phyloP scores from a whole-genome alignment of 352 stramenopile species.

The Phytophthora parvispora region DNA sequence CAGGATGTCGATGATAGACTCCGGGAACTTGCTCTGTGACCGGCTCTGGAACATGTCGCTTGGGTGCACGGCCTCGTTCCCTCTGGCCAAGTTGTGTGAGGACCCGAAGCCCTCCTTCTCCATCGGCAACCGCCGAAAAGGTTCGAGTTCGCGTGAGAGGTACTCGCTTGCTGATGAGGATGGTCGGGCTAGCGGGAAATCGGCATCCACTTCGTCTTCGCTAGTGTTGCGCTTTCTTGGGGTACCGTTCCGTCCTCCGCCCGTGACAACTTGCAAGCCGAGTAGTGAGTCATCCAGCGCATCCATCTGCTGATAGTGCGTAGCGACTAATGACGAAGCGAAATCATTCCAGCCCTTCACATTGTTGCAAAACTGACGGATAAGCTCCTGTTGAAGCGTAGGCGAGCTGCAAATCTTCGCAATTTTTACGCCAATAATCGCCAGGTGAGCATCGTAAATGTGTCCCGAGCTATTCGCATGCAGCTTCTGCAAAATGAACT shows the following conservation, averaged over 20 bases:
- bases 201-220: slow-evolving; percentile 56
- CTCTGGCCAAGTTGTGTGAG: slow-evolving; percentile 62
- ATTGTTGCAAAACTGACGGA: slow-evolving; percentile 78
- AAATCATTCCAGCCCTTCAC: slow-evolving; percentile 76
- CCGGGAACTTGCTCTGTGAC: slow-evolving; percentile 74
- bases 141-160: slow-evolving; percentile 68
- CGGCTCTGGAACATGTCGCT: slow-evolving; percentile 81
- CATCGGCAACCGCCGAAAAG: slow-evolving; percentile 72
- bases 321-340: slow-evolving; percentile 69
- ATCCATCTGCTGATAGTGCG: slow-evolving; percentile 84
- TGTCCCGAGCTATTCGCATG: slow-evolving; percentile 56
- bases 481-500: slow-evolving; percentile 78
- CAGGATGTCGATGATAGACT: slow-evolving; percentile 82
- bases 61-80: slow-evolving; percentile 65
- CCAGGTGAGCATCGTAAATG: slow-evolving; percentile 76
- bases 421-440: slow-evolving; percentile 84
- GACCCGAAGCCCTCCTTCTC: slow-evolving; percentile 83
- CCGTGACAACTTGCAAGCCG: slow-evolving; percentile 27
- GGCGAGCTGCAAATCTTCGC: slow-evolving; percentile 83
- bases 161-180: slow-evolving; percentile 79
- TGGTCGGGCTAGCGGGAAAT: slow-evolving; percentile 59
- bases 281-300: slow-evolving; percentile 68
- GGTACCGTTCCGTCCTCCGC: slow-evolving; percentile 19
- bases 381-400: slow-evolving; percentile 79
- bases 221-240: slow-evolving; percentile 33